phyloP scores from a whole-genome alignment of 2,329 filamentous ascomycete genomes.

The Ophiostoma tasmaniense region DNA sequence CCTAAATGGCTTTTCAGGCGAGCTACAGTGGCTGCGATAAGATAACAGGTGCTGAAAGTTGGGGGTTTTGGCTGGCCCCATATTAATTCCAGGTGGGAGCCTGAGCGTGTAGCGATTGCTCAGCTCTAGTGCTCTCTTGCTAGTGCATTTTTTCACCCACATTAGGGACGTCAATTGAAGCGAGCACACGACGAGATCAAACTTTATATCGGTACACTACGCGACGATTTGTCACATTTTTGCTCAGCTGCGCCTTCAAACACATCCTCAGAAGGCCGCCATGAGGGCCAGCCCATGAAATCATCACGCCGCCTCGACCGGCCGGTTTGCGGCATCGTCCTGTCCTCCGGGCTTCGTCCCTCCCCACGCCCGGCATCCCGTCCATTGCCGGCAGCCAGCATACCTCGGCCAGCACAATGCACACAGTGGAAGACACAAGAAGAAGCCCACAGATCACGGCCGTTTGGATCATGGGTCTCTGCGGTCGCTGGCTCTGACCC shows the following conservation, averaged over 20 bases:
- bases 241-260: neutral
- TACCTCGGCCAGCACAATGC: neutral
- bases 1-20: neutral
- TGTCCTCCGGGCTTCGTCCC: slow-evolving; percentile 34
- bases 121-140: neutral
- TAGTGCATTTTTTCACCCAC: slow-evolving; percentile 10
- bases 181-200: neutral
- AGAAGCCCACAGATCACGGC: neutral
- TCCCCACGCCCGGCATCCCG: neutral
- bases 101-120: neutral
- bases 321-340: slow-evolving; percentile 50
- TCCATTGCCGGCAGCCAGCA: neutral
- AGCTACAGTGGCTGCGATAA: slow-evolving; percentile 13
- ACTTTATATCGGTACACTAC: neutral
- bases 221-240: neutral
- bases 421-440: neutral
- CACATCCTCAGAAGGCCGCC: slow-evolving; percentile 24
- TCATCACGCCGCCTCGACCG: slow-evolving; percentile 50
- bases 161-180: neutral
- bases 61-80: neutral
- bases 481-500: slow-evolving; percentile 12
- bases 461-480: neutral
- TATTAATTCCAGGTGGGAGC: neutral
- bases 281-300: slow-evolving; percentile 54
- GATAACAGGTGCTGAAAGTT: slow-evolving; percentile 8